Base-by-base conservation (phyloP, 1,284 basidiomycete genomes). In the Pterulicium gracile region DNA sequence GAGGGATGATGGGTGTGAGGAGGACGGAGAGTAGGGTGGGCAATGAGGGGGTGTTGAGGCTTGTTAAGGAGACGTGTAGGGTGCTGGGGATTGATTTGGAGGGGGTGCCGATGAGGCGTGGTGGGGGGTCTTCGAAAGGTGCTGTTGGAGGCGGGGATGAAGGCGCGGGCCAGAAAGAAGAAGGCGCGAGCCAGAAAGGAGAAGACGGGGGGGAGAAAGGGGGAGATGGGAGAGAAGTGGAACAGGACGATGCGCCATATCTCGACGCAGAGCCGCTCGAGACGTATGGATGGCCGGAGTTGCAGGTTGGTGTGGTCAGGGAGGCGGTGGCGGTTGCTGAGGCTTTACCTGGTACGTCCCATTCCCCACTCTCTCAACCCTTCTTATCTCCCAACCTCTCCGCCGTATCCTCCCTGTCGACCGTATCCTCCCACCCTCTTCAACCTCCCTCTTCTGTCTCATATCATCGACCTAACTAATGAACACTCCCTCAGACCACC, bases 251-350 rank as follows among this genome's bases (percentile, higher is more conserved):
- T 23, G 48, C 34, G 3, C 23, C 34, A 21, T 24, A 24, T 15
- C 47, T 34, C 12, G 10, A 51, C 21, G 17, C 43, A 18, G n/a
- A 15, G 20, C 56, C 65, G 24, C 60, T 62, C 19, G 75, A 77
- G 50, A 64, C 74, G 2, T 91, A 84, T 58, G 93, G 94, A 1
- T 98, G 94, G 95, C 83, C 89, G 1, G 88, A 93, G 58, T 70
- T 98, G 42, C 94, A 97, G 64, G 76, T 95, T 23, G 89, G 89
- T 23, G 79, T 95, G 23, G 73, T 98, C 27, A 79, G 92, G 42
- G 94, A 98, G 58, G 88, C 91, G 0, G 83, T 97, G 24, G 80
- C 85, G 0, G 81, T 97, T 7, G 87, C 90, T 3, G 92, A 98
- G 62, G 79, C 88, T 14, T 66, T 98, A n/a, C 88, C 91, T 49